phyloP scores from a whole-genome alignment of 108 stramenopile species.

The Nitzschia palea region DNA sequence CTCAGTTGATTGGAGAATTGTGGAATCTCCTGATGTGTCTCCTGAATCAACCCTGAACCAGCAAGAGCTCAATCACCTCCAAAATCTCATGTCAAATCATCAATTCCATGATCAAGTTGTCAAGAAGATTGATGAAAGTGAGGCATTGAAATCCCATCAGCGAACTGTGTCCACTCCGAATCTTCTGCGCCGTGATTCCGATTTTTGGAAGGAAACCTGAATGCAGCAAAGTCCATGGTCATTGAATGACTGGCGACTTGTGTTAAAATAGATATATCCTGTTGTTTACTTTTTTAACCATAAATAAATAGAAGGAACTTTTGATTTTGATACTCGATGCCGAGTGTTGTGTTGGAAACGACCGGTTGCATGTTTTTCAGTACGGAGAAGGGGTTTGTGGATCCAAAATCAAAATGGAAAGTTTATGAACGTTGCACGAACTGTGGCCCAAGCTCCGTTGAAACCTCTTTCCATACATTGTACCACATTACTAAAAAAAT shows the following conservation, averaged over 20 bases:
- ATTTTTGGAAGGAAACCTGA: constrained; percentile 5
- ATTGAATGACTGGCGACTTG: neutral
- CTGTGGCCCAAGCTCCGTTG: neutral
- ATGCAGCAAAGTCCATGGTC: neutral
- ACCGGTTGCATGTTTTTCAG: neutral
- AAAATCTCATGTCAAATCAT: neutral
- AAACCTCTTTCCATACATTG: neutral
- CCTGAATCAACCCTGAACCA: constrained; percentile 7
- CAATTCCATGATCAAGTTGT: neutral
- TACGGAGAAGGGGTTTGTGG: neutral
- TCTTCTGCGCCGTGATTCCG: constrained; percentile 1
- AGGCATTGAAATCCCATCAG: neutral
- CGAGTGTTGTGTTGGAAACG: neutral
- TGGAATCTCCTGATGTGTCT: constrained; percentile 7
- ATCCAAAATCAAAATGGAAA: neutral
- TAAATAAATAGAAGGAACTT: neutral
- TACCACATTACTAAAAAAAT: neutral
- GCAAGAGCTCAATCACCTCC: neutral
- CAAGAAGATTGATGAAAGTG: neutral
- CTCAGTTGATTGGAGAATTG: neutral
- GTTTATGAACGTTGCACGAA: neutral
- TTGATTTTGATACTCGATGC: neutral
- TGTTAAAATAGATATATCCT: neutral
- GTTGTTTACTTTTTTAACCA: neutral
- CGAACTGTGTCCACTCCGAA: neutral